These are phyloP conservation scores for Ambrosiella cleistominuta DNA, from an alignment of 2,329 filamentous ascomycete species.

Conservation along the genomic window DNA sequence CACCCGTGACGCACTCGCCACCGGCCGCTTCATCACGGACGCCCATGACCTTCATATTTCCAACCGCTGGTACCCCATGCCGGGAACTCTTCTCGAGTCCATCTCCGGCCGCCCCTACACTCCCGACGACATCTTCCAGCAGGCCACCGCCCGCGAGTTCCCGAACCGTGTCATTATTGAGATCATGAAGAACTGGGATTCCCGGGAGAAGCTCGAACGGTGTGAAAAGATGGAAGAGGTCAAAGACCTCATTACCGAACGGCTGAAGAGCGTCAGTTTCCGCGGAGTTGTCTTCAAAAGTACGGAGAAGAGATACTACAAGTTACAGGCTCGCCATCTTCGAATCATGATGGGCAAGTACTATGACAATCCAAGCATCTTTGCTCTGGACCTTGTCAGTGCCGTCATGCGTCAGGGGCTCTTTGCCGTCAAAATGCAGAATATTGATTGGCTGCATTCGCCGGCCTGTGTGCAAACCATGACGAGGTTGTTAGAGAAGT, in stretches of 20 bases:
- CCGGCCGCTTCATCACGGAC: constrained; percentile 44
- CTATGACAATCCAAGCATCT: constrained; percentile 48
- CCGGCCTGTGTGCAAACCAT: constrained; percentile 47
- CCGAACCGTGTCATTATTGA: constrained; percentile 26
- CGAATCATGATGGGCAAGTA: constrained; percentile 55
- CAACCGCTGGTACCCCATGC: constrained; percentile 35
- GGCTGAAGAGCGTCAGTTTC: neutral
- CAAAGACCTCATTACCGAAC: neutral
- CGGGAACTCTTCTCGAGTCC: constrained; percentile 46
- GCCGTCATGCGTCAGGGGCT: constrained; percentile 48
- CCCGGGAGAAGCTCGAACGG: neutral
- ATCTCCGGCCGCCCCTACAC: constrained; percentile 30
- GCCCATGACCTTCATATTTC: constrained; percentile 26
- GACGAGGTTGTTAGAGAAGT: constrained; percentile 45
- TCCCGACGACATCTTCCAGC: neutral
- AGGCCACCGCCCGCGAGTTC: constrained; percentile 25
- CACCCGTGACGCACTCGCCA: constrained; percentile 40
- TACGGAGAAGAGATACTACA: neutral
- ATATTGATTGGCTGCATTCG: constrained; percentile 61
- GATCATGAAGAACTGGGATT: neutral
- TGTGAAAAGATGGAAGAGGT: constrained; percentile 5
- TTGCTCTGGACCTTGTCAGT: constrained; percentile 46
- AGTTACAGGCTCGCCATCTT: constrained; percentile 16
- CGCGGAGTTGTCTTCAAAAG: neutral
- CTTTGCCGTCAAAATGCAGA: constrained; percentile 56